A percentile compares a stretch with the other conserved stretches of the same genome.
These are phyloP conservation scores for Antitrichia curtipendula DNA, from an alignment of 225 moss, liverwort and hornwort genomes.

Conservation along the genomic window DNA sequence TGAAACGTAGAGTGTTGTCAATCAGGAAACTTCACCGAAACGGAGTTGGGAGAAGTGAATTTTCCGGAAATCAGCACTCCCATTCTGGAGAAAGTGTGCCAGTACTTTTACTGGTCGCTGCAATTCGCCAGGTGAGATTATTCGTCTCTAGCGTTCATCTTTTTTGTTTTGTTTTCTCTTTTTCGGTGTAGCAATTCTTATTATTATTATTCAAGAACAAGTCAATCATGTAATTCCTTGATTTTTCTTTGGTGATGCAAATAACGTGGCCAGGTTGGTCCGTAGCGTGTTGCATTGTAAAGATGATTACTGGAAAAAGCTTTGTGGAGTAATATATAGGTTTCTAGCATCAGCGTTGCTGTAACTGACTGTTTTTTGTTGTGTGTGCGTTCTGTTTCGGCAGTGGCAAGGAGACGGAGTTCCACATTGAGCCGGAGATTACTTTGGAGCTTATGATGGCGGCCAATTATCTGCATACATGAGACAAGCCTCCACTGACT, in stretches of 20 bases:
- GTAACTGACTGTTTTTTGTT: not conserved
- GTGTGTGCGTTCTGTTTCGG: not conserved
- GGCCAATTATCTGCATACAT: conserved; percentile 81
- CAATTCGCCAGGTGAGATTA: not conserved
- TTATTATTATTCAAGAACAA: not conserved
- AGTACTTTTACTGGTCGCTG: conserved; percentile 99
- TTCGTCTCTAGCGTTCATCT: not conserved
- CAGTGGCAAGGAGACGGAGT: conserved; percentile 84
- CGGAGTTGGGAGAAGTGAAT: conserved; percentile 80
- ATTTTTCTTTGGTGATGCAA: not conserved
- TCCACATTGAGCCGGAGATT: conserved; percentile 82
- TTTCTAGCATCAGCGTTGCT: not conserved
- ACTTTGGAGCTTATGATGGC: conserved; percentile 98
- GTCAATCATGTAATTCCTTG: not conserved
- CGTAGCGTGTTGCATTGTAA: not conserved
- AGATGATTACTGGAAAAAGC: not conserved
- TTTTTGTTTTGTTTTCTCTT: not conserved
- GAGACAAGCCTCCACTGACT: not conserved
- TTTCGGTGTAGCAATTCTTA: not conserved
- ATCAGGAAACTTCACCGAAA: conserved; percentile 63
- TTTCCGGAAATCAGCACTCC: conserved; percentile 97
- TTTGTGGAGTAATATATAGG: not conserved
- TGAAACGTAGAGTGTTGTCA: not conserved
- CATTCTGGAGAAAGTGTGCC: conserved; percentile 96
- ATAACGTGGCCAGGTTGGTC: not conserved